These are phyloP conservation scores for Conoideocrella luteorostrata DNA, from an alignment of 2,329 filamentous ascomycete species.

Conservation along the genomic window DNA sequence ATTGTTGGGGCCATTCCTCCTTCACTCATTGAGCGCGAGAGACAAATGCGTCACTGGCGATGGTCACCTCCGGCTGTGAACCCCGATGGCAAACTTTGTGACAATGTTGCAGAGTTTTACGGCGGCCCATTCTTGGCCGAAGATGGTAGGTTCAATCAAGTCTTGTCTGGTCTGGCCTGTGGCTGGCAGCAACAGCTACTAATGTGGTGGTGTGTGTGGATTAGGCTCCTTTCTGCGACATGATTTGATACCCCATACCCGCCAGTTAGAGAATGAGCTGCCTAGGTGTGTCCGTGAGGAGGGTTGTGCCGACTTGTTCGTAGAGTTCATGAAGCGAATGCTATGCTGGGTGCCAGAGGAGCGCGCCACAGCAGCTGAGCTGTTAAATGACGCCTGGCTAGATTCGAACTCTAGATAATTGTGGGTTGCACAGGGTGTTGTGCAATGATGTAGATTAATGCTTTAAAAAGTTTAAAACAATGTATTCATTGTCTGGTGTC, in stretches of 20 bases:
- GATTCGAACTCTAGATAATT: too few relatives aligned
- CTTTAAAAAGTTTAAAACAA: too few relatives aligned
- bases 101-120: not conserved
- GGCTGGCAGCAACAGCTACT: too few relatives aligned
- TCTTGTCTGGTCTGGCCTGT: not conserved
- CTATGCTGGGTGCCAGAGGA: conserved; percentile 1
- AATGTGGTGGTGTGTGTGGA: too few relatives aligned
- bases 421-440: too few relatives aligned
- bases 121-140: not conserved
- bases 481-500: too few relatives aligned
- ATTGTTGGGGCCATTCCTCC: not conserved
- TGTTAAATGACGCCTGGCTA: not conserved
- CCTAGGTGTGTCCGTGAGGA: not conserved
- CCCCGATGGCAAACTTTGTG: not conserved
- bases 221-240: not conserved
- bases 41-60: not conserved
- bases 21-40: not conserved
- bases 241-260: not conserved
- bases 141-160: not conserved
- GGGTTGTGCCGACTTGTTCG: not conserved
- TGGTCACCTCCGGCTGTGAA: too few relatives aligned
- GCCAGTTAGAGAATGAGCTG: not conserved
- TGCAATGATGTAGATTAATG: too few relatives aligned
- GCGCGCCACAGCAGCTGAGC: conserved; percentile 1
- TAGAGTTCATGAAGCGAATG: not conserved